Evolutionary conservation across 441 rosid genomes (phyloP).

Genomic region (Capsella rubella): DNA sequence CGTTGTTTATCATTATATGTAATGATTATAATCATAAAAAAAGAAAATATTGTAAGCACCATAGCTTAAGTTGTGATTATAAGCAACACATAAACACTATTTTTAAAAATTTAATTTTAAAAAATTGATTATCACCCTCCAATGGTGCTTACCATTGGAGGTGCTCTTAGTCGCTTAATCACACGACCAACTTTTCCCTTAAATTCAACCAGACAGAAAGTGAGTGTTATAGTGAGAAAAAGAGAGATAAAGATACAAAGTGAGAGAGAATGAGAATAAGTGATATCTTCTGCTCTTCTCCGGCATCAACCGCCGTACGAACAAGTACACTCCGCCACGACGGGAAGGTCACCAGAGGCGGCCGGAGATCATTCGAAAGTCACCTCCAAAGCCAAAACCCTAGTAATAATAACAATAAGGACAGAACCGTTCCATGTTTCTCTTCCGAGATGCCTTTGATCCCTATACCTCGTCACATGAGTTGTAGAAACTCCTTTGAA

Average conservation of each 20-base stretch:
- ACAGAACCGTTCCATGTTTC: conserved; percentile 53
- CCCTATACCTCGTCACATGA: conserved; percentile 51
- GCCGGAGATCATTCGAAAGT: conserved; percentile 44
- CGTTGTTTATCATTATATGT: no score
- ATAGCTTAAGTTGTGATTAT: no score
- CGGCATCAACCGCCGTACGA: conserved; percentile 84
- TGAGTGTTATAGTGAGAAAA: conserved; percentile 16
- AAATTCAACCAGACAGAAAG: conserved; percentile 29
- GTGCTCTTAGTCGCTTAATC: conserved; percentile 13
- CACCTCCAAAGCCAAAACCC: conserved; percentile 46
- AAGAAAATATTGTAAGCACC: no score
- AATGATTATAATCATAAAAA: no score
- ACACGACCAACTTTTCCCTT: conserved; percentile 31
- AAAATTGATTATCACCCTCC: no score
- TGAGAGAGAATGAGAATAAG: conserved; percentile 59
- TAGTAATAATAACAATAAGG: conserved; percentile 7
- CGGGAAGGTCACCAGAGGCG: conserved; percentile 49
- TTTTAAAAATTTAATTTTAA: no score
- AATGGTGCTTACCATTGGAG: no score
- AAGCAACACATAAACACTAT: no score
- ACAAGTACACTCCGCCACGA: conserved; percentile 53
- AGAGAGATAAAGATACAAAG: neutral
- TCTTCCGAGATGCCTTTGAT: conserved; percentile 59
- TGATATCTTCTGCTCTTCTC: conserved; percentile 84
- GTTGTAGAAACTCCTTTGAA: conserved; percentile 45